Evolutionary conservation across 257 asterid genomes (phyloP).

Genomic region (Fraxinus excelsior): DNA sequence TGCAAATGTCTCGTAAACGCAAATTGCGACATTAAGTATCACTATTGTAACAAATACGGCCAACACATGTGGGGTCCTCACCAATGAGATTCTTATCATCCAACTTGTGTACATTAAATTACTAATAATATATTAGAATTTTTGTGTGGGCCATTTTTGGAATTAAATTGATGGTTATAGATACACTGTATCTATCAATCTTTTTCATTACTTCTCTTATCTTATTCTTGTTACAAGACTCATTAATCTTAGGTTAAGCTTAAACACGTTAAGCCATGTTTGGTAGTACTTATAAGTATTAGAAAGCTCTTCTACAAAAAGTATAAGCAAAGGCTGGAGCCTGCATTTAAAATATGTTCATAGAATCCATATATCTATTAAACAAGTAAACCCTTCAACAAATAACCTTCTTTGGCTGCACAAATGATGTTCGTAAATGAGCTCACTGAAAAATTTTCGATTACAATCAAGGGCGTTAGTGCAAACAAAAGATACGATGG

Average conservation of each 20-base stretch:
- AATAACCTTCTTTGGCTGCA: neutral
- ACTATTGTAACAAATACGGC: neutral
- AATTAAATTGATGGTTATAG: neutral
- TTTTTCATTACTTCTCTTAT: neutral
- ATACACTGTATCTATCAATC: neutral
- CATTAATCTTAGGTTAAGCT: neutral
- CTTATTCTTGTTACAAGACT: no score
- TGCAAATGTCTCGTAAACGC: neutral
- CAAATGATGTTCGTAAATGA: neutral
- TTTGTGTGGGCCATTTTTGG: neutral
- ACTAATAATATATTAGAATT: neutral
- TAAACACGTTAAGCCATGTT: neutral
- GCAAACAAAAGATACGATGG: neutral
- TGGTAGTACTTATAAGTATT: neutral
- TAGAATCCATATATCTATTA: neutral
- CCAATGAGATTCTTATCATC: neutral
- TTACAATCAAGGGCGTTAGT: neutral
- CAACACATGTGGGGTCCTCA: neutral
- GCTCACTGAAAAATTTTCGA: neutral
- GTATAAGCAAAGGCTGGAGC: no score
- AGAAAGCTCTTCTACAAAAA: no score
- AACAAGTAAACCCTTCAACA: neutral
- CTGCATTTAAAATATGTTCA: neutral
- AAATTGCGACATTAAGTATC: neutral
- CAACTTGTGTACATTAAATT: neutral